These are phyloP conservation scores for Zasmidium cellare DNA, from an alignment of 2,329 filamentous ascomycete species.

Conservation along the genomic window DNA sequence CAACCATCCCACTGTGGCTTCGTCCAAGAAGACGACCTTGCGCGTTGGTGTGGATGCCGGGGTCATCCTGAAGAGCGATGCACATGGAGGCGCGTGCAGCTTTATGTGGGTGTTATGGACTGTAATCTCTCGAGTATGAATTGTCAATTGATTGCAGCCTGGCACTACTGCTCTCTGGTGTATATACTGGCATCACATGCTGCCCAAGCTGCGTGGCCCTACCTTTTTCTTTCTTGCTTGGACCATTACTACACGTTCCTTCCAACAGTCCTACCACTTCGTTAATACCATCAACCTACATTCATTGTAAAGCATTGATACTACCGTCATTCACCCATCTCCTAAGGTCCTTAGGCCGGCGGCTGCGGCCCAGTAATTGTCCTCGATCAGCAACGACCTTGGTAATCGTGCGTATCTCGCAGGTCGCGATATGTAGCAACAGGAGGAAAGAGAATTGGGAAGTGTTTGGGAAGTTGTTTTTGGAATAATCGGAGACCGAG, in stretches of 20 bases:
- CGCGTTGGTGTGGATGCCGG: slow-evolving; percentile 15
- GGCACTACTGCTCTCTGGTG: slow-evolving; percentile 9
- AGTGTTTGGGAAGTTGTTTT: background rate
- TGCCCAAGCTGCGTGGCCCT: slow-evolving; percentile 10
- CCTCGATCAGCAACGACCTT: background rate
- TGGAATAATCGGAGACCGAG: slow-evolving; percentile 4
- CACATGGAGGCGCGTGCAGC: slow-evolving; percentile 19
- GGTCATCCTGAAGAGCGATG: slow-evolving; percentile 19
- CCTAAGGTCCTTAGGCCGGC: background rate
- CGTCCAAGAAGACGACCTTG: slow-evolving; percentile 22
- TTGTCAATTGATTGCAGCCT: slow-evolving; percentile 17
- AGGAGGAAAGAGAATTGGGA: background rate
- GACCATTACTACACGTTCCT: slow-evolving; percentile 24
- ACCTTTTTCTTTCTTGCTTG: slow-evolving; percentile 20
- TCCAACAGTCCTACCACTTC: slow-evolving; percentile 11
- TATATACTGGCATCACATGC: slow-evolving; percentile 21
- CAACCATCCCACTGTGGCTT: slow-evolving; percentile 14
- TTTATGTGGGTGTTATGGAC: slow-evolving; percentile 23
- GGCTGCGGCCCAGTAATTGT: background rate
- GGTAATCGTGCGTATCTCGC: slow-evolving; percentile 13
- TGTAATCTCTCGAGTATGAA: slow-evolving; percentile 22
- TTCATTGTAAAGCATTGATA: slow-evolving; percentile 20
- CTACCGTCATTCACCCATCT: slow-evolving; percentile 1
- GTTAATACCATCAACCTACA: slow-evolving; percentile 15
- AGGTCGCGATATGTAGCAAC: slow-evolving; percentile 11